Base-by-base conservation (phyloP, 2,329 filamentous ascomycete species). In the Epichloe hybrida region DNA sequence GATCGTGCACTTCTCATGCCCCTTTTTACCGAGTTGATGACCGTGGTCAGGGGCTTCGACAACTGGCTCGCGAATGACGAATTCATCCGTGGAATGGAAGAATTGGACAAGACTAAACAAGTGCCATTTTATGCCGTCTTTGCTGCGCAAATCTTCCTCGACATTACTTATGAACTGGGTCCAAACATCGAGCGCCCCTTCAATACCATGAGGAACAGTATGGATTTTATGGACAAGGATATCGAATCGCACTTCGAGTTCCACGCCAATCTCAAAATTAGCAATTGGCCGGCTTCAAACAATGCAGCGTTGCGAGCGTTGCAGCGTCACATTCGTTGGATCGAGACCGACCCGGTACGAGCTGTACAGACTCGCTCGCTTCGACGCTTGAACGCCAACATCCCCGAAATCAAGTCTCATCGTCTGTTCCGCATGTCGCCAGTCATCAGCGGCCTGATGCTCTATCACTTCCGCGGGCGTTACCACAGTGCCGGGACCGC, bases 131-230 rank as follows among this genome's bases (percentile, higher is more conserved):
- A 61, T 52, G 58, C 67, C 8, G 57, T 66, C 1, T 73, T 72
- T 50, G 68, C 67, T 8, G 59, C 63, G 4, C 69, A 73, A 45
- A 51, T 69, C 11, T 68, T 67, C 51, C 64, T 74, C 4, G 70
- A 73, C 41, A 66, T 71, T 36, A 63, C 69, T 13, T 62, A 69
- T 50, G 49, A 54, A 3, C 54, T 70, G 2, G 53, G 64, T 13
- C 52, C 52, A 31, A 11, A 46, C 1, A 51, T 52, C 13, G 36
- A 50, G 6, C 31, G 43, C 9, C 43, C 52, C 0, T 58, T 57
- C 37, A 13, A 27, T n/a, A 43, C 39, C 31, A 35, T 49, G 48
- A n/a, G 13, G 20, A 17, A 9, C 1, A 17, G 36, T 13, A 17
- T 49, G 38, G 20, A 21, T 21, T 49, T 49, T 17, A 49, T 49